These are phyloP conservation scores for Pyrus hybrid DNA, from an alignment of 331 rosid genomes.

Conservation along the genomic window DNA sequence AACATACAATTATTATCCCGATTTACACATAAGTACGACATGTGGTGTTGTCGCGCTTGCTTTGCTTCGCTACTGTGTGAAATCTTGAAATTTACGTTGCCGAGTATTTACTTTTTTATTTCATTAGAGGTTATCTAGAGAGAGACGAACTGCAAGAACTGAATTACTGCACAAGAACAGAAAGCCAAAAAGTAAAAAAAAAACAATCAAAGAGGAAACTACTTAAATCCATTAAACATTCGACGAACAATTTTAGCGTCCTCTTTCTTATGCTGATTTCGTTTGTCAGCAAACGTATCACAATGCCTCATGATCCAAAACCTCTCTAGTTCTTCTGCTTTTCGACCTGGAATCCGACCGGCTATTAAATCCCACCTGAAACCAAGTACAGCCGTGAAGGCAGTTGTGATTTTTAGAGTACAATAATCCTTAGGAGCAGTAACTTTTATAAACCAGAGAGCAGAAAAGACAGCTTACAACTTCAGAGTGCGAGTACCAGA, in stretches of 20 bases:
- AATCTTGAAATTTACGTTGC: background rate
- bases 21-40: background rate
- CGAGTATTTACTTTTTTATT: background rate
- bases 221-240: background rate
- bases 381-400: background rate
- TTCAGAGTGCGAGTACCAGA: background rate
- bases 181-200: background rate
- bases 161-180: background rate
- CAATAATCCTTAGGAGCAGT: background rate
- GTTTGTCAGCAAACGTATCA: constrained; percentile 11
- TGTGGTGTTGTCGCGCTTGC: background rate
- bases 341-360: constrained; percentile 36
- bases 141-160: background rate
- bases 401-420: background rate
- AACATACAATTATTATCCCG: too few species aligned
- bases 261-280: background rate
- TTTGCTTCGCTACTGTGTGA: background rate
- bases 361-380: constrained; percentile 48
- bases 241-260: background rate
- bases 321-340: constrained; percentile 42
- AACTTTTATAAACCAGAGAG: background rate
- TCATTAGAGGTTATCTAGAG: background rate
- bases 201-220: background rate
- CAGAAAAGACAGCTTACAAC: background rate
- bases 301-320: constrained; percentile 40